These are phyloP conservation scores for Fusarium coicis DNA, from an alignment of 2,329 filamentous ascomycete species.

Conservation along the genomic window DNA sequence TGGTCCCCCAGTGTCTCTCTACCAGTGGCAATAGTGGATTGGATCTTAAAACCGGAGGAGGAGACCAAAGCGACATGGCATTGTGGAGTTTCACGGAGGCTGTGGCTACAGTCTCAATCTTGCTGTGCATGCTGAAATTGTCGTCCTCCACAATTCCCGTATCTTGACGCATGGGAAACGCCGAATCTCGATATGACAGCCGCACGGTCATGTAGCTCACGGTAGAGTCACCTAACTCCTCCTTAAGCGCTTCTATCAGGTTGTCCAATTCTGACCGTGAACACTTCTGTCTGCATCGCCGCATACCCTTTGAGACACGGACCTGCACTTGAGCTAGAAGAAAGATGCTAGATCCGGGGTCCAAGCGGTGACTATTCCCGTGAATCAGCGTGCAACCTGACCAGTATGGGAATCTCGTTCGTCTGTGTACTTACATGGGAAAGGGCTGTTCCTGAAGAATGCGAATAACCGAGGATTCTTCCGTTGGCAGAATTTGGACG, in stretches of 20 bases:
- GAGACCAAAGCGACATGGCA: conserved; percentile 63
- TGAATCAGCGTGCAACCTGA: conserved; percentile 23
- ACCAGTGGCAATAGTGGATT: conserved; percentile 58
- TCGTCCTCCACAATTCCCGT: conserved; percentile 46
- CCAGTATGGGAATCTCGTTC: neutral
- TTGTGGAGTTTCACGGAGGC: conserved; percentile 63
- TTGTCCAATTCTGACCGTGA: conserved; percentile 60
- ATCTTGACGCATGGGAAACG: conserved; percentile 55
- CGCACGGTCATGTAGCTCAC: conserved; percentile 63
- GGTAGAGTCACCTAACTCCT: conserved; percentile 61
- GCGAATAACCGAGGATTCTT: conserved; percentile 56
- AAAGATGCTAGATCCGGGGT: conserved; percentile 57
- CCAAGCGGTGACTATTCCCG: conserved; percentile 53
- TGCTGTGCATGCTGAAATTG: conserved; percentile 57
- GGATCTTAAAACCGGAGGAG: conserved; percentile 49
- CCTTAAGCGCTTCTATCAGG: conserved; percentile 68
- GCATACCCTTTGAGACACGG: conserved; percentile 22
- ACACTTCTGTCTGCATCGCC: conserved; percentile 33
- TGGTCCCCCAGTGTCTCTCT: conserved; percentile 60
- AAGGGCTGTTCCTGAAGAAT: conserved; percentile 58
- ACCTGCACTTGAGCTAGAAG: conserved; percentile 61
- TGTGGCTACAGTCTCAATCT: conserved; percentile 62
- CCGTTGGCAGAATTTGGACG: conserved; percentile 57
- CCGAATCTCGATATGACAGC: conserved; percentile 67
- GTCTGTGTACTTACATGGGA: conserved; percentile 51